phyloP scores from a whole-genome alignment of 2,329 filamentous ascomycete genomes.

The Colletotrichum simmondsii region DNA sequence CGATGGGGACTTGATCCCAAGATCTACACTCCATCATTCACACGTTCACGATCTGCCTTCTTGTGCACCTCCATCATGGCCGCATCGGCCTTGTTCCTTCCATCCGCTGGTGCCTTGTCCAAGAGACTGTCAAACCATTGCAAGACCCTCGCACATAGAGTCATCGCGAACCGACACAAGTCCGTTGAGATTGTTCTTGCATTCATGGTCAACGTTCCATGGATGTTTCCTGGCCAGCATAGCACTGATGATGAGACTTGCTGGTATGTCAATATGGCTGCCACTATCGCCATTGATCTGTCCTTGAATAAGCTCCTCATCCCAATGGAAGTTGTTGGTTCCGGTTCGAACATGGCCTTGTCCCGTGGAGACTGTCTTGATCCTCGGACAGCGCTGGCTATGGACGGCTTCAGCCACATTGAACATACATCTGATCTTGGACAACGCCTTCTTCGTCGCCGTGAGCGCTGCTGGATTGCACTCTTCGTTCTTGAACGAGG shows the following conservation, averaged over 20 bases:
- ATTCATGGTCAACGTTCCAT: constrained; percentile 81
- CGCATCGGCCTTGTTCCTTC: constrained; percentile 74
- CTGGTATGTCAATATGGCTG: constrained; percentile 75
- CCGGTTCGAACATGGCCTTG: constrained; percentile 56
- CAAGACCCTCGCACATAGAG: constrained; percentile 69
- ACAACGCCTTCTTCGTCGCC: constrained; percentile 68
- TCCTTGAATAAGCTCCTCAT: constrained; percentile 77
- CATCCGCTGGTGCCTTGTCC: constrained; percentile 71
- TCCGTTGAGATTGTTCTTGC: constrained; percentile 80
- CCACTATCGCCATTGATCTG: constrained; percentile 76
- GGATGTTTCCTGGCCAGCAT: constrained; percentile 76
- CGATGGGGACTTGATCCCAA: constrained; percentile 78
- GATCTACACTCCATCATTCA: constrained; percentile 73
- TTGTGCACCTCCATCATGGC: constrained; percentile 78
- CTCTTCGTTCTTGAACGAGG: constrained; percentile 79
- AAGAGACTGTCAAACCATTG: constrained; percentile 74
- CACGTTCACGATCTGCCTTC: constrained; percentile 75
- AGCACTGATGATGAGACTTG: constrained; percentile 80
- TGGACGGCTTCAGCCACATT: constrained; percentile 75
- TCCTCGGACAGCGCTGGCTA: constrained; percentile 69
- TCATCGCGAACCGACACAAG: constrained; percentile 70
- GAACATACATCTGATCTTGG: constrained; percentile 71
- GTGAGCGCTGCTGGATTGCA: constrained; percentile 77
- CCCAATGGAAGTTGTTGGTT: constrained; percentile 60
- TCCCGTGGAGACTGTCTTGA: constrained; percentile 76